These are phyloP conservation scores for Huntiella savannae DNA, from an alignment of 2,329 filamentous ascomycete genomes.

Conservation along the genomic window DNA sequence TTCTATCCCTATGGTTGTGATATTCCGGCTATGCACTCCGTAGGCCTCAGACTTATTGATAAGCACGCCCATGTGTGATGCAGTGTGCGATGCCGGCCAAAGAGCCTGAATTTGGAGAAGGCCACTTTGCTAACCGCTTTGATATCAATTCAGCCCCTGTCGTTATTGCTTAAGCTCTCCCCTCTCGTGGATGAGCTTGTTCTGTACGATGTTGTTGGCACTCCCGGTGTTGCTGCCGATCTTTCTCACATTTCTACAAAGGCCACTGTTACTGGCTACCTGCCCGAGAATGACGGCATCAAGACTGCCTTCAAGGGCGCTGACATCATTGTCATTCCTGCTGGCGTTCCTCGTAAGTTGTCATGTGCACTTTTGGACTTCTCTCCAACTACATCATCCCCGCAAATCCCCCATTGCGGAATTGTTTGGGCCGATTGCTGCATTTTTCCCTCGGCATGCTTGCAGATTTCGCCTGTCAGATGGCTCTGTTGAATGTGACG, in stretches of 20 bases:
- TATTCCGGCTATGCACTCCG: neutral
- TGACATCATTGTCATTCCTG: constrained; percentile 92
- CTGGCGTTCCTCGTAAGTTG: constrained; percentile 81
- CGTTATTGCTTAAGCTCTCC: constrained; percentile 82
- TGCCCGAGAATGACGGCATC: constrained; percentile 69
- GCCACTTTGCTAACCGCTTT: constrained; percentile 9
- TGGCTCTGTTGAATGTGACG: no score
- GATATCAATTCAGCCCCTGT: constrained; percentile 51
- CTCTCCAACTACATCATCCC: neutral
- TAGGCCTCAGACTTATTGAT: constrained; percentile 2
- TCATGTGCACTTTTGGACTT: neutral
- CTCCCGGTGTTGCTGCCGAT: constrained; percentile 85
- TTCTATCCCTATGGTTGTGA: neutral
- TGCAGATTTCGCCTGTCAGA: neutral
- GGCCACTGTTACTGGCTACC: constrained; percentile 72
- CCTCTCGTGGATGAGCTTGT: constrained; percentile 80
- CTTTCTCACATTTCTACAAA: constrained; percentile 91
- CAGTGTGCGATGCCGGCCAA: neutral
- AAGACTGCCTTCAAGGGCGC: constrained; percentile 80
- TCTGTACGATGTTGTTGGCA: constrained; percentile 99
- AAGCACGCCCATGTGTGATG: neutral
- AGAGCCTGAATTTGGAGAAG: constrained; percentile 9
- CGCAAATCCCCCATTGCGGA: neutral
- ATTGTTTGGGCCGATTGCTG: no score
- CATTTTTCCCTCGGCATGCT: neutral